Percentiles rank a stretch among this genome's conserved stretches.
Evolutionary conservation across 2,329 filamentous ascomycete species (phyloP).

Genomic region (Alternaria incomplexa): DNA sequence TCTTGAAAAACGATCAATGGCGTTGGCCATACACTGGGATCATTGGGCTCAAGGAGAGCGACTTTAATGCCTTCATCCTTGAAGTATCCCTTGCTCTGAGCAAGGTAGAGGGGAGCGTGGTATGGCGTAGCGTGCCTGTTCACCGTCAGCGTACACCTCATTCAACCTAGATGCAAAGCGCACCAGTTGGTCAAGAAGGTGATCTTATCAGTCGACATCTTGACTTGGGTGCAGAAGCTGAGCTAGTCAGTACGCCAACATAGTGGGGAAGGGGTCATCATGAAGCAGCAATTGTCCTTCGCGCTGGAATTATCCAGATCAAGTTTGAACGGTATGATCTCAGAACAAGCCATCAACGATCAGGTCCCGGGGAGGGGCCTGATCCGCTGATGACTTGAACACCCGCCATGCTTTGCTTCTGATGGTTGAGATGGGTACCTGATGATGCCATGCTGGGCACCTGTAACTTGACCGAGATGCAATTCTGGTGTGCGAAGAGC

Average conservation of each 20-base stretch:
- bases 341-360: constrained; percentile 18
- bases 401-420: constrained; percentile 31
- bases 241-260: constrained; percentile 31
- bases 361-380: not conserved
- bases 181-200: constrained; percentile 87
- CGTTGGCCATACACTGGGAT: constrained; percentile 65
- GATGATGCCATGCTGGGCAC: constrained; percentile 14
- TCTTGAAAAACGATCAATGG: not conserved
- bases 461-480: constrained; percentile 16
- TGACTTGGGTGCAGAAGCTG: constrained; percentile 56
- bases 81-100: constrained; percentile 77
- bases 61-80: constrained; percentile 78
- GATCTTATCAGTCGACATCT: constrained; percentile 84
- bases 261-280: constrained; percentile 40
- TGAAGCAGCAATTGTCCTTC: constrained; percentile 80
- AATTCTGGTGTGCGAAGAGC: constrained; percentile 5
- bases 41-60: constrained; percentile 77
- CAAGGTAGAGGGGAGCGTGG: constrained; percentile 78
- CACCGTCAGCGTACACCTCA: constrained; percentile 9
- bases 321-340: constrained; percentile 74
- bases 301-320: constrained; percentile 86
- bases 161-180: constrained; percentile 13
- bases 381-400: constrained; percentile 12
- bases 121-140: constrained; percentile 80
- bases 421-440: constrained; percentile 27